A percentile compares a stretch with the other conserved stretches of the same genome.
These are phyloP conservation scores for Diaporthe ilicicola DNA, from an alignment of 2,329 filamentous ascomycete genomes.

Conservation along the genomic window DNA sequence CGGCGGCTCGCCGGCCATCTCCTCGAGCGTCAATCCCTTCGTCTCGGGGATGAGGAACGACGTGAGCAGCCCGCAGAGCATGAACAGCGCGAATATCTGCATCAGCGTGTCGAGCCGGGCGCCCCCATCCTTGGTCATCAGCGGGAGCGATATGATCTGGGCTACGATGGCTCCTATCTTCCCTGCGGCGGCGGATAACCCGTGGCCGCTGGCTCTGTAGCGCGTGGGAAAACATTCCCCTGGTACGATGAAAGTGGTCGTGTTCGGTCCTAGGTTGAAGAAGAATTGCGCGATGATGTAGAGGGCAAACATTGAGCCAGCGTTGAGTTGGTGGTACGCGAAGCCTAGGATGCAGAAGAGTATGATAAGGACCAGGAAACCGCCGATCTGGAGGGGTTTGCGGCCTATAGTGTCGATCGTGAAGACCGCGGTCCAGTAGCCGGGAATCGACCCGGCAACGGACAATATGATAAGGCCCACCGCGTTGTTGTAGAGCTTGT, in stretches of 20 bases:
- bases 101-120: conserved; percentile 68
- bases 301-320: conserved; percentile 62
- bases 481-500: conserved; percentile 75
- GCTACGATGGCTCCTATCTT: conserved; percentile 75
- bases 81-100: conserved; percentile 82
- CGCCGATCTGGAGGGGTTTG: conserved; percentile 76
- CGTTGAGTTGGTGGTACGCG: conserved; percentile 57
- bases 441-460: conserved; percentile 80
- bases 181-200: conserved; percentile 71
- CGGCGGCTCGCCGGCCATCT: conserved; percentile 71
- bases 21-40: conserved; percentile 77
- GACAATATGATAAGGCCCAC: conserved; percentile 81
- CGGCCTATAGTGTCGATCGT: conserved; percentile 79
- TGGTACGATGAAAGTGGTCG: conserved; percentile 71
- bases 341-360: conserved; percentile 72
- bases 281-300: conserved; percentile 73
- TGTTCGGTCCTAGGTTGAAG: conserved; percentile 73
- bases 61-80: conserved; percentile 75
- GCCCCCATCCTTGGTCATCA: conserved; percentile 61
- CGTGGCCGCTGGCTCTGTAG: conserved; percentile 70
- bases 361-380: conserved; percentile 68
- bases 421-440: conserved; percentile 80
- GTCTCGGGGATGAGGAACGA: conserved; percentile 81
- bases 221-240: conserved; percentile 72
- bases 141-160: conserved; percentile 70